These are phyloP conservation scores for Cardamine resedifolia DNA, from an alignment of 345 rosid genomes.

Conservation along the genomic window DNA sequence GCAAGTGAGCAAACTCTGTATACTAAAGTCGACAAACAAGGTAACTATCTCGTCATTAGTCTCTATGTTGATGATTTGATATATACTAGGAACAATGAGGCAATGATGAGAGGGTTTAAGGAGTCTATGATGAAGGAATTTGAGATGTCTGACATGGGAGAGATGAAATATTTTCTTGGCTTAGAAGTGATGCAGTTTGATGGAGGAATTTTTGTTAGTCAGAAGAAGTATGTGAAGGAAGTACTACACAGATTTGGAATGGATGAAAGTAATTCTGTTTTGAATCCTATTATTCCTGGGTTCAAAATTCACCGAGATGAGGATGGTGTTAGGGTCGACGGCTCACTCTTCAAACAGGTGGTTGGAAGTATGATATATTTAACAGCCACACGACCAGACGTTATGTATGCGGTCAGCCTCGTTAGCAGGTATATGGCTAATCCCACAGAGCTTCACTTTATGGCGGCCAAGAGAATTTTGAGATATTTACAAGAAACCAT, in stretches of 20 bases:
- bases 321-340: not conserved
- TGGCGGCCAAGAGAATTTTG: not conserved
- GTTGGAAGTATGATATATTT: slow-evolving; percentile 12
- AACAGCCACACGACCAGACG: not conserved
- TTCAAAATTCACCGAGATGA: not conserved
- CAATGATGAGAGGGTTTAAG: slow-evolving; percentile 8
- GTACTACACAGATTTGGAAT: not conserved
- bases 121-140: not conserved
- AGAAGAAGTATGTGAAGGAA: slow-evolving; percentile 3
- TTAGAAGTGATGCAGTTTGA: not conserved
- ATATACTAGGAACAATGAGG: not conserved
- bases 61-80: slow-evolving; percentile 21
- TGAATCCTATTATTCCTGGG: not conserved
- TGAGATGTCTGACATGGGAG: not conserved
- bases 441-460: not conserved
- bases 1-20: not conserved
- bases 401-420: not conserved
- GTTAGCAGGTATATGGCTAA: not conserved
- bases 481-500: not conserved
- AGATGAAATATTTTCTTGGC: not conserved
- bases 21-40: not conserved
- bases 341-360: not conserved
- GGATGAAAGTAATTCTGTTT: not conserved
- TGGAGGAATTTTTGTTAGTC: not conserved
- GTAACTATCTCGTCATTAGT: not conserved